phyloP scores from a whole-genome alignment of 768 basidiomycete genomes.

The Crucibulum laeve region DNA sequence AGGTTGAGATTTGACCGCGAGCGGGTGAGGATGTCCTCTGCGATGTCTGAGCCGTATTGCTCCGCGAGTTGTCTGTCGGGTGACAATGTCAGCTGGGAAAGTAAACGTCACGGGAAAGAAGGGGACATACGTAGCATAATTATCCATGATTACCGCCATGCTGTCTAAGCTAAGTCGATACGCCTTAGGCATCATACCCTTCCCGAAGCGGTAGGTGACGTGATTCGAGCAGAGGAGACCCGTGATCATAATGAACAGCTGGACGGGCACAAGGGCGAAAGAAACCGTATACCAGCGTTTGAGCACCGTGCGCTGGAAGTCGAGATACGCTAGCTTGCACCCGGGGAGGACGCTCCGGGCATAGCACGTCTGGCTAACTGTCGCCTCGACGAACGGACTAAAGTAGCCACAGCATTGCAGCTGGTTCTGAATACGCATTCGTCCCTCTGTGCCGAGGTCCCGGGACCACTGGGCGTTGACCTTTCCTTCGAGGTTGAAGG shows the following conservation, averaged over 20 bases:
- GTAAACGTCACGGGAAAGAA: not conserved
- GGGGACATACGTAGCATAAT: conserved; percentile 61
- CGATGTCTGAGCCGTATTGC: not conserved
- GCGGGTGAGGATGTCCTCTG: not conserved
- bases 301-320: conserved; percentile 51
- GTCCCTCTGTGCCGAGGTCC: conserved; percentile 46
- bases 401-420: conserved; percentile 79
- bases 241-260: conserved; percentile 58
- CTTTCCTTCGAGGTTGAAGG: conserved; percentile 68
- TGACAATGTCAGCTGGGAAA: not conserved
- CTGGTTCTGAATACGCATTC: conserved; percentile 68
- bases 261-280: conserved; percentile 64
- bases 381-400: conserved; percentile 76
- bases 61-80: not conserved
- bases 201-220: conserved; percentile 82
- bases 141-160: conserved; percentile 82
- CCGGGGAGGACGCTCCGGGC: conserved; percentile 66
- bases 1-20: not conserved
- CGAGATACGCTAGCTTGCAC: conserved; percentile 64
- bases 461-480: conserved; percentile 73
- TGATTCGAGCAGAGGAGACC: conserved; percentile 75
- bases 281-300: conserved; percentile 58
- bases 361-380: conserved; percentile 70
- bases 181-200: conserved; percentile 84
- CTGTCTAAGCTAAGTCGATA: conserved; percentile 67